Evolutionary conservation across 2,329 filamentous ascomycete species (phyloP).

Genomic region (Dactylellina parvicollis): DNA sequence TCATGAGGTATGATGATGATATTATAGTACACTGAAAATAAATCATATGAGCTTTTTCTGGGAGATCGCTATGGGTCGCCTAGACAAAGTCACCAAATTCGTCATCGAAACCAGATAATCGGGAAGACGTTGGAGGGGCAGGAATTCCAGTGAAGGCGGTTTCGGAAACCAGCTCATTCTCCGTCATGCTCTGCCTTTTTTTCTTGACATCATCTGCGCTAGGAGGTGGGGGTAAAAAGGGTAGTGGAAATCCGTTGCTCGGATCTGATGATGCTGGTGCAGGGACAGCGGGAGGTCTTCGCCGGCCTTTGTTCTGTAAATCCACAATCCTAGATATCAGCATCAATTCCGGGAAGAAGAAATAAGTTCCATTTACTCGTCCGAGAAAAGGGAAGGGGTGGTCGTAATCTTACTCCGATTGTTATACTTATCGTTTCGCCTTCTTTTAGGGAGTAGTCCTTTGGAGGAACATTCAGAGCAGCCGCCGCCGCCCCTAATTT

Average conservation of each 20-base stretch:
- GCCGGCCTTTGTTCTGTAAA: conserved; percentile 57
- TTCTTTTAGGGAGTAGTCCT: conserved; percentile 86
- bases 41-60: conserved; percentile 6
- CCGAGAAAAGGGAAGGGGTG: neutral
- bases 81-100: conserved; percentile 84
- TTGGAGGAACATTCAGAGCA: conserved; percentile 58
- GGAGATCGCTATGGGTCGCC: neutral
- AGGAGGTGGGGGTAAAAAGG: conserved; percentile 75
- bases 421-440: conserved; percentile 89
- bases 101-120: conserved; percentile 82
- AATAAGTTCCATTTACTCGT: conserved; percentile 3
- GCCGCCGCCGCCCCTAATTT: conserved; percentile 8
- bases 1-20: neutral
- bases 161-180: conserved; percentile 43
- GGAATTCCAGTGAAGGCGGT: conserved; percentile 44
- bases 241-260: conserved; percentile 74
- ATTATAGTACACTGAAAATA: conserved; percentile 36
- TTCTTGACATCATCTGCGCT: conserved; percentile 71
- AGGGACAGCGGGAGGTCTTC: conserved; percentile 54
- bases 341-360: neutral
- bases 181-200: conserved; percentile 68
- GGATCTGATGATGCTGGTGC: conserved; percentile 60
- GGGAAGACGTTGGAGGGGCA: conserved; percentile 62
- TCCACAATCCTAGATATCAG: neutral
- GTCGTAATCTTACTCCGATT: conserved; percentile 67